Conservation (phyloP, 208 protist genomes). For the Trypanosoma caninum region DNA sequence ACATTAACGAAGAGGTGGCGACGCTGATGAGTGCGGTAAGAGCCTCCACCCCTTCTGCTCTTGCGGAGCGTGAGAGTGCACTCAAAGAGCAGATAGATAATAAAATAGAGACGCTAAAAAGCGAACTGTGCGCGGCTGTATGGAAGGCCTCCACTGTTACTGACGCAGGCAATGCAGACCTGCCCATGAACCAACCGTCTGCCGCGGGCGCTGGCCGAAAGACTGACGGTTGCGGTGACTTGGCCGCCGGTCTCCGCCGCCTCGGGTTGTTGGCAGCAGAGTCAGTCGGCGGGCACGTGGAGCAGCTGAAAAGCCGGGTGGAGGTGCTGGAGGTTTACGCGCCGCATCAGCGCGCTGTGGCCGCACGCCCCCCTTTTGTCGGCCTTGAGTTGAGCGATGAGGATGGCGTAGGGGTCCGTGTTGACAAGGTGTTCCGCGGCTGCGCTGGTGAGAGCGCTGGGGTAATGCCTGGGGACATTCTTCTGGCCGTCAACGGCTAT, state of each 20-base stretch:
- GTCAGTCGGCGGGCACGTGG: slow-evolving; percentile 4
- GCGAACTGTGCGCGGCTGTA: slow-evolving; percentile 11
- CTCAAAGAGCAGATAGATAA: slow-evolving; percentile 13
- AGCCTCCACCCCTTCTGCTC: not conserved
- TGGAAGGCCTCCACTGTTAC: not conserved
- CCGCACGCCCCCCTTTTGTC: slow-evolving; percentile 46
- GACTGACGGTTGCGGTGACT: not conserved
- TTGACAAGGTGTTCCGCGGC: slow-evolving; percentile 44
- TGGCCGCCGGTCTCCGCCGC: not conserved
- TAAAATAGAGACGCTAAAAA: slow-evolving; percentile 5
- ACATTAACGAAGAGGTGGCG: slow-evolving; percentile 3
- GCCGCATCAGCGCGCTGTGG: slow-evolving; percentile 44
- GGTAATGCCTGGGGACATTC: slow-evolving; percentile 40
- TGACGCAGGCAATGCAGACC: not conserved
- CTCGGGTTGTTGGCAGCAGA: not conserved
- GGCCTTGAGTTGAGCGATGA: slow-evolving; percentile 60
- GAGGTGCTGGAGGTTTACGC: slow-evolving; percentile 66
- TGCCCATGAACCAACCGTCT: not conserved
- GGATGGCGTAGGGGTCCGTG: slow-evolving; percentile 30
- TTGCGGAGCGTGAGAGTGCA: not conserved
- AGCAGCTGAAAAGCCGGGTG: slow-evolving; percentile 30
- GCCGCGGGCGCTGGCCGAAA: not conserved
- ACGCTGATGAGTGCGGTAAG: not conserved
- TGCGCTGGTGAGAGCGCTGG: slow-evolving; percentile 46
- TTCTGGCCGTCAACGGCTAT: slow-evolving; percentile 44